A percentile compares a stretch with the other conserved stretches of the same genome.
Evolutionary conservation across 768 basidiomycete species (phyloP).

Genomic region (Rhodotorula paludigena): DNA sequence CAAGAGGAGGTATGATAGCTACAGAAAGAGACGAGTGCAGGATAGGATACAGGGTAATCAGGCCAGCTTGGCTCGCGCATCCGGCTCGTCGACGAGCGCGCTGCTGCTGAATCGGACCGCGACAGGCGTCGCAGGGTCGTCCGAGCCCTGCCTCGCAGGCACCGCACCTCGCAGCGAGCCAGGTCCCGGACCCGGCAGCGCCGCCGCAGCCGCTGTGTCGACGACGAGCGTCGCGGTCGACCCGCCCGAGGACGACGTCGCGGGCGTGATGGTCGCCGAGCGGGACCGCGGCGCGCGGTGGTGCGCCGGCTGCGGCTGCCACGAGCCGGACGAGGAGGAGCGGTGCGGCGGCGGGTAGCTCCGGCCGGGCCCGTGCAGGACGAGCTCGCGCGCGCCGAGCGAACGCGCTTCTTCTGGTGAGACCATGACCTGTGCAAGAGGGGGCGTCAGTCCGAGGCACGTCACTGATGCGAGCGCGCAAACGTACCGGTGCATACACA

Average conservation of each 20-base stretch:
- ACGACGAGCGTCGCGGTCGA: not conserved
- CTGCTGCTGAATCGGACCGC: not conserved
- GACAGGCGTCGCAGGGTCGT: not conserved
- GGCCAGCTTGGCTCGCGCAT: too few species aligned
- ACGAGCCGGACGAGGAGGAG: not conserved
- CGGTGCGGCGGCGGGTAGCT: not conserved
- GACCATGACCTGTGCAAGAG: conserved; percentile 22
- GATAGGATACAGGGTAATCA: too few species aligned
- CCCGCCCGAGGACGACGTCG: not conserved
- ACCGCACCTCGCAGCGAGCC: not conserved
- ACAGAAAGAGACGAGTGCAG: too few species aligned
- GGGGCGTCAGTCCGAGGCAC: not conserved
- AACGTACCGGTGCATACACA: conserved; percentile 30
- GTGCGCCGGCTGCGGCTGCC: not conserved
- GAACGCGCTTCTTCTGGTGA: conserved; percentile 24
- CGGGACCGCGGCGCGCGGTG: not conserved
- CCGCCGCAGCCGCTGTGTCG: not conserved
- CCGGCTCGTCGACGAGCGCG: not conserved
- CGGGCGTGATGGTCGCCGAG: not conserved
- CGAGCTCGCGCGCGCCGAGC: conserved; percentile 20
- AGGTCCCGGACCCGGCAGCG: not conserved
- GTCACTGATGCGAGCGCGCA: not conserved
- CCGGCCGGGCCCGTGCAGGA: not conserved
- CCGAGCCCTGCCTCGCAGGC: not conserved
- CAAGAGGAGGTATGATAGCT: too few species aligned